Percentiles rank a stretch among this genome's conserved stretches.
Evolutionary conservation across 169 alveolate genomes (phyloP).

Genomic region (Hammondia hammondi): DNA sequence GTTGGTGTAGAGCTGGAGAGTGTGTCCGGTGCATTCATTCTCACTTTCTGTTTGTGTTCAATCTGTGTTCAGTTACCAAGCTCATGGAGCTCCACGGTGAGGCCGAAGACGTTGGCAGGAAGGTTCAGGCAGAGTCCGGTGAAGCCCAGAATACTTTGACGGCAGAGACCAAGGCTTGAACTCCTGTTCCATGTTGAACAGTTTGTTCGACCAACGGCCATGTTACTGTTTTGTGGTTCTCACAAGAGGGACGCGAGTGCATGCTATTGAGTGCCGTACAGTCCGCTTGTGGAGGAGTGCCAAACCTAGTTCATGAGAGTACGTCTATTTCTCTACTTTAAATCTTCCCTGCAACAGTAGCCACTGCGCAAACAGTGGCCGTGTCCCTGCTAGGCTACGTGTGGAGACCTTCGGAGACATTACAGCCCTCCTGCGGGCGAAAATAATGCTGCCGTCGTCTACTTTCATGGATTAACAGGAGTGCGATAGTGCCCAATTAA

Average conservation of each 20-base stretch:
- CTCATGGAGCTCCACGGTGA: constrained; percentile 72
- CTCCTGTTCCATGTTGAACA: background rate
- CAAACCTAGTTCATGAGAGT: background rate
- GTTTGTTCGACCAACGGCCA: background rate
- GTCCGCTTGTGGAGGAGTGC: background rate
- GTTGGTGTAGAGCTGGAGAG: background rate
- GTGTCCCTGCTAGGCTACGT: no score
- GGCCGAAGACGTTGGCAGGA: constrained; percentile 65
- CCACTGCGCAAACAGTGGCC: no score
- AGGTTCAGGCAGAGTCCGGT: constrained; percentile 62
- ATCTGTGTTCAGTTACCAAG: constrained; percentile 55
- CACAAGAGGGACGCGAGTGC: background rate
- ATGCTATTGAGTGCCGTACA: background rate
- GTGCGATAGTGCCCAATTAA: no score
- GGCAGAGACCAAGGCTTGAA: constrained; percentile 65
- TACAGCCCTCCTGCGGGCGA: no score
- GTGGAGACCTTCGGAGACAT: no score
- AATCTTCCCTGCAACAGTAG: no score
- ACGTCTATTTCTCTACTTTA: background rate
- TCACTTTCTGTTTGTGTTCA: background rate
- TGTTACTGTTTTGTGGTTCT: background rate
- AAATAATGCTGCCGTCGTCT: no score
- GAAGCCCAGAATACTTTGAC: constrained; percentile 68
- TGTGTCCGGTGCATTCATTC: background rate
- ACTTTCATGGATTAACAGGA: no score